Evolutionary conservation across 306 rosid genomes (phyloP).

Genomic region (Cicer cuneatum): DNA sequence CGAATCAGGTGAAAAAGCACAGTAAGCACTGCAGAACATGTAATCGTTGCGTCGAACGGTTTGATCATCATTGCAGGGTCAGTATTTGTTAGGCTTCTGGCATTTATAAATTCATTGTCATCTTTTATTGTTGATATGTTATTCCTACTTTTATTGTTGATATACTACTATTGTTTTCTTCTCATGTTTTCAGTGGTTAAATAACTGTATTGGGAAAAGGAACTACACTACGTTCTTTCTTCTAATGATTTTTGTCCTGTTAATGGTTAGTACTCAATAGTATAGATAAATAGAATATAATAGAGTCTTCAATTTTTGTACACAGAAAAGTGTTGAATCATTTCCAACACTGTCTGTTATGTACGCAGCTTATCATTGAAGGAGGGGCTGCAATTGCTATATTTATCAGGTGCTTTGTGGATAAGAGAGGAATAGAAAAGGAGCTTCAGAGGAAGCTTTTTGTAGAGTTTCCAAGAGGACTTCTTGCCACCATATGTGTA

Average conservation of each 20-base stretch:
- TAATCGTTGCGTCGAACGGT: constrained; percentile 94
- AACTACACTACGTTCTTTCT: constrained; percentile 91
- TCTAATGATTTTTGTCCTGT: constrained; percentile 73
- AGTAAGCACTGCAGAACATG: constrained; percentile 97
- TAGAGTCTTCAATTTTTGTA: constrained; percentile 26
- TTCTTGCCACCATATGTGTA: constrained; percentile 81
- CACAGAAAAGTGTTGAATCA: constrained; percentile 1
- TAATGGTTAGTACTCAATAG: constrained; percentile 68
- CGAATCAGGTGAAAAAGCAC: constrained; percentile 71
- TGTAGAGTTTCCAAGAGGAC: constrained; percentile 74
- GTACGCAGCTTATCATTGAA: constrained; percentile 73
- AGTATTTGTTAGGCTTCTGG: constrained; percentile 23
- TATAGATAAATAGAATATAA: not conserved
- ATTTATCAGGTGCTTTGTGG: constrained; percentile 81
- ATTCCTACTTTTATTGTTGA: constrained; percentile 4
- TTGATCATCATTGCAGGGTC: constrained; percentile 98
- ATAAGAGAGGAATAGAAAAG: constrained; percentile 70
- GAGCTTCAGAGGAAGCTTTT: constrained; percentile 69
- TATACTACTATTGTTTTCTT: not conserved
- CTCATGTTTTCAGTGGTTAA: constrained; percentile 77
- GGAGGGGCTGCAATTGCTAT: constrained; percentile 84
- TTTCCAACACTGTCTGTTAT: constrained; percentile 32
- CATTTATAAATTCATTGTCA: not conserved
- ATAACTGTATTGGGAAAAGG: constrained; percentile 92
- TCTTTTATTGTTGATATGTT: constrained; percentile 1